Evolutionary conservation across 768 basidiomycete species (phyloP).

Genomic region (Russula ochroleuca): DNA sequence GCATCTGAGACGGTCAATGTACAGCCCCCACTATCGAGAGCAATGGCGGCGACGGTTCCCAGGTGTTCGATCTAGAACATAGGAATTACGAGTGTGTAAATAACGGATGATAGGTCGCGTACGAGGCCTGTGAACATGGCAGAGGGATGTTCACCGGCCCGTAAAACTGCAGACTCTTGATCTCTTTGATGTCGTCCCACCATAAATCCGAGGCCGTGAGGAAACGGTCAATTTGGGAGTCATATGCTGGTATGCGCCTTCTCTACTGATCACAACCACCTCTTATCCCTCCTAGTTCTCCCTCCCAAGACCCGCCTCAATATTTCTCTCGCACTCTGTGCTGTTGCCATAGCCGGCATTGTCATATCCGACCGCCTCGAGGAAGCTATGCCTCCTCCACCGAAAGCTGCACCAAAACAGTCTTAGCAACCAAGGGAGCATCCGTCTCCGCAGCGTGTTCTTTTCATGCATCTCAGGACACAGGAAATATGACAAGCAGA

Average conservation of each 20-base stretch:
- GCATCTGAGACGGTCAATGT: conserved; percentile 72
- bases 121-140: conserved; percentile 82
- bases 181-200: conserved; percentile 6
- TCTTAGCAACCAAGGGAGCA: background rate
- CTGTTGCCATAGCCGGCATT: conserved; percentile 33
- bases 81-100: conserved; percentile 9
- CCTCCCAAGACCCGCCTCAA: conserved; percentile 35
- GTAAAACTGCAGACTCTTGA: background rate
- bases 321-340: conserved; percentile 35
- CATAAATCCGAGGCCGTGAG: conserved; percentile 25
- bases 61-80: conserved; percentile 80
- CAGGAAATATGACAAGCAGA: conserved; percentile 1
- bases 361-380: conserved; percentile 35
- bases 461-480: background rate
- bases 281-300: conserved; percentile 29
- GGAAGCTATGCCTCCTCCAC: conserved; percentile 28
- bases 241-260: conserved; percentile 40
- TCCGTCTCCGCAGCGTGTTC: background rate
- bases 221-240: conserved; percentile 40
- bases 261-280: conserved; percentile 10
- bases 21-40: conserved; percentile 69
- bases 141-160: background rate
- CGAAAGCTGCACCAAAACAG: background rate
- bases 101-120: conserved; percentile 31
- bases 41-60: conserved; percentile 64